A percentile compares a stretch with the other conserved stretches of the same genome.
Conservation (phyloP, 139 green algal genomes). For the Picochlorum sp. region DNA sequence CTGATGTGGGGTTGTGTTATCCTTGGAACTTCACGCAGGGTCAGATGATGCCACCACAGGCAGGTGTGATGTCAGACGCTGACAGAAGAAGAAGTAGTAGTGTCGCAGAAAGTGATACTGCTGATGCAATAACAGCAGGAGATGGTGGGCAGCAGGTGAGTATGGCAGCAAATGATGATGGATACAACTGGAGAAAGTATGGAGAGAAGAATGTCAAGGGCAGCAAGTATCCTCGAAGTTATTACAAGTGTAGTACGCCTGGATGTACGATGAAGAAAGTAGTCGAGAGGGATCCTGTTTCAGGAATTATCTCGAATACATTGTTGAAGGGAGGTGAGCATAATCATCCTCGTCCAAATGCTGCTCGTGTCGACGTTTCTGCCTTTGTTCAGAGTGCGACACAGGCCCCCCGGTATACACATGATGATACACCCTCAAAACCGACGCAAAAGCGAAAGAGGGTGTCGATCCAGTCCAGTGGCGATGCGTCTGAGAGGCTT, state of each 20-base stretch:
- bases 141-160: constrained; percentile 28
- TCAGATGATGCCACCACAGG: no score
- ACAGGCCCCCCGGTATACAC: no score
- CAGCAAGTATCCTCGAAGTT: constrained; percentile 41
- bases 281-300: constrained; percentile 51
- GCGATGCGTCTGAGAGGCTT: no score
- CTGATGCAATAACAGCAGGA: background rate
- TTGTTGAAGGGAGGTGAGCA: constrained; percentile 48
- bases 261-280: constrained; percentile 74
- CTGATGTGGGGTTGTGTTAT: background rate
- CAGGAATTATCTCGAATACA: constrained; percentile 41
- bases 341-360: constrained; percentile 8
- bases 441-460: background rate
- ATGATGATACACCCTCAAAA: background rate
- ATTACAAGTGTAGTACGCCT: constrained; percentile 62
- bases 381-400: background rate
- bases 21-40: background rate
- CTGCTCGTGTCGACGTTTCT: background rate
- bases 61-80: background rate
- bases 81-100: background rate
- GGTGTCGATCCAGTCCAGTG: background rate
- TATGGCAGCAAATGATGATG: constrained; percentile 62
- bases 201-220: constrained; percentile 59
- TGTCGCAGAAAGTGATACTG: constrained; percentile 4
- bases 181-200: constrained; percentile 81